Percentiles rank a stretch among this genome's conserved stretches.
Evolutionary conservation across 371 early-diverging fungal species (phyloP).

Genomic region (Syncephalastrum contaminatum): DNA sequence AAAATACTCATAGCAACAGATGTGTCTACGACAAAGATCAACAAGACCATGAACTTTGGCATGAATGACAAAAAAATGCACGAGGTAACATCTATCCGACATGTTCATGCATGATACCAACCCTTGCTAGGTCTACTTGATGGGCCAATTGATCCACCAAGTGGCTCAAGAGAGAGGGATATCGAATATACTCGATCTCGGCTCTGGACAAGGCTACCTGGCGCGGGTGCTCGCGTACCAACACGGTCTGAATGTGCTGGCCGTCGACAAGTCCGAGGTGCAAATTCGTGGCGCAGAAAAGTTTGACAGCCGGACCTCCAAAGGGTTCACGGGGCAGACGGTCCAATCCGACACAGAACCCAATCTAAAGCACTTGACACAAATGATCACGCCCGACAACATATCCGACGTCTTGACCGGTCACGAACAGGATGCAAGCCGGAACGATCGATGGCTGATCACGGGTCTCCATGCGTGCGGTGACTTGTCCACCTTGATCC

Average conservation of each 20-base stretch:
- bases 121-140: constrained; percentile 41
- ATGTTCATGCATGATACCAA: not conserved
- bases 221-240: constrained; percentile 73
- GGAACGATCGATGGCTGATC: constrained; percentile 58
- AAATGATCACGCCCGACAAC: constrained; percentile 53
- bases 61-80: constrained; percentile 27
- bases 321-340: constrained; percentile 15
- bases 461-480: constrained; percentile 91
- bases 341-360: not conserved
- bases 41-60: constrained; percentile 13
- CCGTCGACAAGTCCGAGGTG: constrained; percentile 73
- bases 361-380: constrained; percentile 49
- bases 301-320: constrained; percentile 57
- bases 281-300: constrained; percentile 82
- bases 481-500: constrained; percentile 71
- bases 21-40: not conserved
- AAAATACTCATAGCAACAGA: not conserved
- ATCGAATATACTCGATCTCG: constrained; percentile 62
- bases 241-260: constrained; percentile 70
- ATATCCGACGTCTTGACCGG: constrained; percentile 34
- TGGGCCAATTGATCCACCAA: constrained; percentile 54
- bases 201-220: constrained; percentile 78
- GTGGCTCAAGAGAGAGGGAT: constrained; percentile 46
- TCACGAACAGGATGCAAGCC: constrained; percentile 3
- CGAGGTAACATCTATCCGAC: constrained; percentile 8